A percentile compares a stretch with the other conserved stretches of the same genome.
Conservation (phyloP, 805 yeast genomes). For the Lipomyces sp. region DNA sequence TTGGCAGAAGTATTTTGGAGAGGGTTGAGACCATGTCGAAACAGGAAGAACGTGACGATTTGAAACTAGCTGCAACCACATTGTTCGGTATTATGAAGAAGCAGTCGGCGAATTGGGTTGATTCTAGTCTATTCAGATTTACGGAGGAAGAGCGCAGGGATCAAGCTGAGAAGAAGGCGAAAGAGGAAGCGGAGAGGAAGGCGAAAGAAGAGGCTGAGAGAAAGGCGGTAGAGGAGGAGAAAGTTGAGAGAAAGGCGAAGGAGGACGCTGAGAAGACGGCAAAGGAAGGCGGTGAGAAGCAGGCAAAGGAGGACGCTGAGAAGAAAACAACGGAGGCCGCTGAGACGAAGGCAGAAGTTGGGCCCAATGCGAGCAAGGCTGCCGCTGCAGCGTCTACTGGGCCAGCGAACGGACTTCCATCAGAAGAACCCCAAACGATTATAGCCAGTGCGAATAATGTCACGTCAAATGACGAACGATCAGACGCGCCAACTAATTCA, state of each 20-base stretch:
- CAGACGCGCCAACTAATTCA: background rate
- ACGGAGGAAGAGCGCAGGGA: constrained; percentile 21
- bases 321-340: background rate
- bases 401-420: constrained; percentile 7
- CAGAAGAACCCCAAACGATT: background rate
- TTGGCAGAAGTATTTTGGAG: constrained; percentile 58
- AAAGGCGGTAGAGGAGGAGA: constrained; percentile 3
- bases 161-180: constrained; percentile 10
- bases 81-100: constrained; percentile 41
- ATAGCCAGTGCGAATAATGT: background rate
- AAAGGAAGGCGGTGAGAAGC: background rate
- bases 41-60: constrained; percentile 74
- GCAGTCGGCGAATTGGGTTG: constrained; percentile 41
- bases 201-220: constrained; percentile 5
- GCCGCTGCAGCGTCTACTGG: constrained; percentile 7
- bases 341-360: no score
- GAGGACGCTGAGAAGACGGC: constrained; percentile 6
- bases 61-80: constrained; percentile 68
- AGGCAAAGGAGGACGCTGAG: background rate
- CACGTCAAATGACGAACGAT: background rate
- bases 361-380: background rate
- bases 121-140: constrained; percentile 9
- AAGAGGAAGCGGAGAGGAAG: constrained; percentile 9
- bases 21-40: constrained; percentile 55
- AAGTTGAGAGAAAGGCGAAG: background rate